phyloP scores from a whole-genome alignment of 2,329 filamentous ascomycete species.

The Penicillium sp. region DNA sequence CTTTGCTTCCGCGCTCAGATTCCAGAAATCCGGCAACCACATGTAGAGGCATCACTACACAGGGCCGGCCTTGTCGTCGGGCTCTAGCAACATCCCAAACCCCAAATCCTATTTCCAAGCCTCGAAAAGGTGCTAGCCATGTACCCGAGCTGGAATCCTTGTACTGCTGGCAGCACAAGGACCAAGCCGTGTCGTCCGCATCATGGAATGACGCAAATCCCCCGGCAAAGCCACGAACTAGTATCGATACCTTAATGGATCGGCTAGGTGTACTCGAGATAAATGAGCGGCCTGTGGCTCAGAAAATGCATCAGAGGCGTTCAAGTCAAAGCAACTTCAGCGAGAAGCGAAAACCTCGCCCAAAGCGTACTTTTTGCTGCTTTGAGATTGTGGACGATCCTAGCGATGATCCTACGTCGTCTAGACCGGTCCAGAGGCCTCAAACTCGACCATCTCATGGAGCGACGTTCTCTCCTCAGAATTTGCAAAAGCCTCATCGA shows the following conservation, averaged over 20 bases:
- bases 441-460: conserved; percentile 8
- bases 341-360: conserved; percentile 18
- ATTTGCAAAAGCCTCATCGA: conserved; percentile 1
- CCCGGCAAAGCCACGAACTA: conserved; percentile 66
- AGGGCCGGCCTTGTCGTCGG: conserved; percentile 79
- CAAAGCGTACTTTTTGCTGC: conserved; percentile 32
- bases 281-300: conserved; percentile 32
- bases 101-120: conserved; percentile 25
- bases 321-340: conserved; percentile 6
- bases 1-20: conserved; percentile 72
- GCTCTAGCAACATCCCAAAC: conserved; percentile 55
- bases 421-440: conserved; percentile 24
- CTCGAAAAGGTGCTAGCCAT: conserved; percentile 21
- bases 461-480: conserved; percentile 5
- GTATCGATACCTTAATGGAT: conserved; percentile 83
- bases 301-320: conserved; percentile 5
- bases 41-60: conserved; percentile 81
- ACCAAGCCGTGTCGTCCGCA: conserved; percentile 60
- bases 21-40: conserved; percentile 80
- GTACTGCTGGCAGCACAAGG: conserved; percentile 95
- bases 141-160: conserved; percentile 42
- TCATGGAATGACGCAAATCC: conserved; percentile 14
- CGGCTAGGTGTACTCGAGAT: conserved; percentile 73
- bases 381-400: conserved; percentile 31
- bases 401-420: conserved; percentile 23